Percentiles rank a stretch among this genome's conserved stretches.
Evolutionary conservation across 495 filamentous ascomycete species (phyloP).

Genomic region (Penicillium herquei): DNA sequence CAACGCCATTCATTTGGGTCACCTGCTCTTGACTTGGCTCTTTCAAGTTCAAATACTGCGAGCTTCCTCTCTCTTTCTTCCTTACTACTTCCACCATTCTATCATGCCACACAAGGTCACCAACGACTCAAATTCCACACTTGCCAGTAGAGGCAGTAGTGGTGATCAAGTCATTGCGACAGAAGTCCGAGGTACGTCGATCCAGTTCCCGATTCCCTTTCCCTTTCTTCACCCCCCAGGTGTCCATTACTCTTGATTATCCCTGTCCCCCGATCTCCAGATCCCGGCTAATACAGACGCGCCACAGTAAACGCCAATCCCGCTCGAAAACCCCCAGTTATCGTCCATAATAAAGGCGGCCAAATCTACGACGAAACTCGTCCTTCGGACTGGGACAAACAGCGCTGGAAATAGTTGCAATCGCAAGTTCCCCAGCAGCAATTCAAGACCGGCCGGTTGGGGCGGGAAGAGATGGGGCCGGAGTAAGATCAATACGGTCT

Average conservation of each 20-base stretch:
- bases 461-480: not conserved
- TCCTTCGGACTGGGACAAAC: conserved; percentile 49
- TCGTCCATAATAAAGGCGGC: conserved; percentile 47
- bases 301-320: conserved; percentile 21
- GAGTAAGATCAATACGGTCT: not conserved
- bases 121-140: conserved; percentile 46
- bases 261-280: conserved; percentile 15
- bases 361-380: conserved; percentile 48
- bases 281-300: conserved; percentile 23
- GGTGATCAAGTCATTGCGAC: conserved; percentile 35
- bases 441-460: not conserved
- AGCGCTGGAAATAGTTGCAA: conserved; percentile 45
- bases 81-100: not conserved
- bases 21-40: not conserved
- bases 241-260: conserved; percentile 1
- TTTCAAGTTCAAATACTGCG: not conserved
- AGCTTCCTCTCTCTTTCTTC: not conserved
- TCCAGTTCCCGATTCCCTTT: not conserved
- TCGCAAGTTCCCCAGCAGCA: conserved; percentile 3
- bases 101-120: conserved; percentile 44
- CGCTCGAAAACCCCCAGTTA: conserved; percentile 36
- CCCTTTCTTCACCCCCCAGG: conserved; percentile 1
- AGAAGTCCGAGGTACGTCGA: conserved; percentile 39
- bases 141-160: conserved; percentile 43
- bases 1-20: conserved; percentile 1